Percentiles rank a stretch among this genome's conserved stretches.
Evolutionary conservation across 352 stramenopile genomes (phyloP).

Genomic region (Globisporangium paddicum): DNA sequence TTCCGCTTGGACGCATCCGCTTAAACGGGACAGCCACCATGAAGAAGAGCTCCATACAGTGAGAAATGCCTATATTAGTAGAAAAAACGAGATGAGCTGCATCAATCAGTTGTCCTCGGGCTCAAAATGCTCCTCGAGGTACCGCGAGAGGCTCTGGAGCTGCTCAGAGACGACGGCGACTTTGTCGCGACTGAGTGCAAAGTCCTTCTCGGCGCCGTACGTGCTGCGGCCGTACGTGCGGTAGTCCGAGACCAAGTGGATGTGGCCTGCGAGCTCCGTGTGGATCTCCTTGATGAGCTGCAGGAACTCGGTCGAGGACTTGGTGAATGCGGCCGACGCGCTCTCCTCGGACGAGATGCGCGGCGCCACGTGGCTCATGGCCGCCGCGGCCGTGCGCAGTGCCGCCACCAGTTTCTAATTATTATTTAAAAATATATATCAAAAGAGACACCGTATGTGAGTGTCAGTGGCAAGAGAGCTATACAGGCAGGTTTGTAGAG

Average conservation of each 20-base stretch:
- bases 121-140: conserved; percentile 71
- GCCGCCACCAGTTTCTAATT: conserved; percentile 76
- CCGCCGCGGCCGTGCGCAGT: conserved; percentile 56
- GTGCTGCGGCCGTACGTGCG: conserved; percentile 77
- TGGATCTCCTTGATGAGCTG: conserved; percentile 86
- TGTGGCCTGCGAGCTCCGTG: conserved; percentile 74
- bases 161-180: conserved; percentile 76
- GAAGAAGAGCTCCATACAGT: not conserved
- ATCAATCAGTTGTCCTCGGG: conserved; percentile 47
- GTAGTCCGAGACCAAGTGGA: conserved; percentile 85
- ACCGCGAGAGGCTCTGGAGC: conserved; percentile 67
- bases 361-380: conserved; percentile 64
- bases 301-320: conserved; percentile 77
- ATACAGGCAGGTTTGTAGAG: not conserved
- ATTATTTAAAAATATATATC: no score
- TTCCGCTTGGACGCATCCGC: conserved; percentile 23
- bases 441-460: conserved; percentile 5
- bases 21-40: not conserved
- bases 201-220: conserved; percentile 82
- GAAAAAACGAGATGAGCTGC: not conserved
- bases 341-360: conserved; percentile 60
- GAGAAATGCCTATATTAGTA: not conserved
- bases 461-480: not conserved
- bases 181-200: conserved; percentile 71
- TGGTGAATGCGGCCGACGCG: conserved; percentile 69